Evolutionary conservation across 345 rosid species (phyloP).

Genomic region (Melaleuca alternifolia): DNA sequence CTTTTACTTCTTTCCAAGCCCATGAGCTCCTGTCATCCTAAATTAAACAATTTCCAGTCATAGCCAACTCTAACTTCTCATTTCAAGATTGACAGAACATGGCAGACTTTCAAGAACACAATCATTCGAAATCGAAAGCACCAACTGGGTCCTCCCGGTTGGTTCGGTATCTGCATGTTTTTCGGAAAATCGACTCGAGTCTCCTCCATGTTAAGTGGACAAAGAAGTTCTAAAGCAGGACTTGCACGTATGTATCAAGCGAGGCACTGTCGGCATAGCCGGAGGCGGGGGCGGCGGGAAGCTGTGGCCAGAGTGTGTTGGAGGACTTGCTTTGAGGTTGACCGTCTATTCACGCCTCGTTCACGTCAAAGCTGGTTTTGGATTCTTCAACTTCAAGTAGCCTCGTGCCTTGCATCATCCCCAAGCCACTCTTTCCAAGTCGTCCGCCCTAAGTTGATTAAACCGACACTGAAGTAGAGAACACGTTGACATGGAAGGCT

Average conservation of each 20-base stretch:
- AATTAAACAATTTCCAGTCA: neutral
- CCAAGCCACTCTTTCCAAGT: neutral
- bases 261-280: neutral
- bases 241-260: neutral
- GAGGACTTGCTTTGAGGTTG: neutral
- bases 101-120: neutral
- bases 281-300: neutral
- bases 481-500: neutral
- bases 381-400: neutral
- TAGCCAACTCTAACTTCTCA: neutral
- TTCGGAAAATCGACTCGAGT: neutral
- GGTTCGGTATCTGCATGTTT: neutral
- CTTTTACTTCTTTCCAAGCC: neutral
- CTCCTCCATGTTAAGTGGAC: neutral
- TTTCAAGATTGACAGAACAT: neutral
- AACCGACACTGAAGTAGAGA: neutral
- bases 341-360: neutral
- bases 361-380: neutral
- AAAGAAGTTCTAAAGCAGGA: neutral
- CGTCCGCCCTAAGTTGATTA: neutral
- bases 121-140: neutral
- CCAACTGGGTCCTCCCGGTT: neutral
- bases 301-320: neutral
- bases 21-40: neutral
- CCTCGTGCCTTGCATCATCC: neutral